Conservation (phyloP, 352 stramenopile species). For the Globisporangium radiosum region DNA sequence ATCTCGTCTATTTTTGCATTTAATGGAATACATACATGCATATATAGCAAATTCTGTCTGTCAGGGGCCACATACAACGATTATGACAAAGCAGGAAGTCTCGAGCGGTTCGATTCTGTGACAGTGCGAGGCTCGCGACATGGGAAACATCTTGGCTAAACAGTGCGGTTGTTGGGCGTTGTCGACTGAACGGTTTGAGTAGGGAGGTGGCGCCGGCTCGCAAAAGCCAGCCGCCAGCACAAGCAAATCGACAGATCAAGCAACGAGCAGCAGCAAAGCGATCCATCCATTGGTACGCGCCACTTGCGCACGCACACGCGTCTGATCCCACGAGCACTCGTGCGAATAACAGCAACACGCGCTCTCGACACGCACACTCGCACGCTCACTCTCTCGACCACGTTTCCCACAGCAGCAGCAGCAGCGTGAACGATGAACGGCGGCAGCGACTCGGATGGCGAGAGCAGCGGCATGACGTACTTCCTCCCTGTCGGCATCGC, state of each 20-base stretch:
- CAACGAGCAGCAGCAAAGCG: not conserved
- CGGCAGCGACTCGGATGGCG: conserved; percentile 42
- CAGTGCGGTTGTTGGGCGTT: no score
- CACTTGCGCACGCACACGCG: not conserved
- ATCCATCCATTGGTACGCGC: not conserved
- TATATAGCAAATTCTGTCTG: no score
- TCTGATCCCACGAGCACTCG: not conserved
- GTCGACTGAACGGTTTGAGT: no score
- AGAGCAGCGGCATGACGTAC: conserved; percentile 55
- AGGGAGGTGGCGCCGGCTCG: no score
- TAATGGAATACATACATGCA: no score
- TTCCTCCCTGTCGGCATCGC: conserved; percentile 83
- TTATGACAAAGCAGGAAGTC: no score
- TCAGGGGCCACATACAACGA: no score
- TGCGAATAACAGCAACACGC: not conserved
- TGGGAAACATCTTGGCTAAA: no score
- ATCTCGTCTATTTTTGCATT: no score
- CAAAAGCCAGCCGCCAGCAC: not conserved
- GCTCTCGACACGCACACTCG: not conserved
- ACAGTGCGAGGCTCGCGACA: no score
- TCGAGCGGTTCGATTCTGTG: no score
- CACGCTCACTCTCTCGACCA: not conserved
- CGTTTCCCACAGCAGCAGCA: not conserved
- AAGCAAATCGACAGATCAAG: not conserved
- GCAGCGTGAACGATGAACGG: conserved; percentile 1